Base-by-base conservation (phyloP, 2,329 filamentous ascomycete genomes). In the Arthrobotrys megalospora region DNA sequence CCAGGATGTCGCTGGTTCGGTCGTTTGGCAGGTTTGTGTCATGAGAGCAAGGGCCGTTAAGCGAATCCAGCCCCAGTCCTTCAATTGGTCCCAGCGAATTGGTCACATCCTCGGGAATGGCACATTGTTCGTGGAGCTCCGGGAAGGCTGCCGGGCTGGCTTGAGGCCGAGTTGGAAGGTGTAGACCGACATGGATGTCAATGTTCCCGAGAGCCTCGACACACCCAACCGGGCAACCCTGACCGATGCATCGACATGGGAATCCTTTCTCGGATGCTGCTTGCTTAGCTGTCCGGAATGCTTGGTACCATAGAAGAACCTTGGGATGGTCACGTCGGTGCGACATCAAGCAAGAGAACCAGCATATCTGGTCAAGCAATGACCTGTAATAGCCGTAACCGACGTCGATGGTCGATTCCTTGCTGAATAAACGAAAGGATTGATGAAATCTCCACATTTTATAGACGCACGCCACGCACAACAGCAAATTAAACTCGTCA, bases 11-110 rank as follows among this genome's bases (percentile, higher is more conserved):
- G 48, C 67, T 77, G 73, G 66, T 67, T 76, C 64, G 64, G 66
- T 67, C 41, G 21, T 77, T 64, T 78, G 67, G 75, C 75, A 72
- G 67, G 67, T 78, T 78, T 78, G 75, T 78, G 75, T 72, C 75
- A 78, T 78, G 50, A 50, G n/a, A 50, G 73, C 73, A 71, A 67
- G 75, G 75, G 52, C 62, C 58, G 41, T 47, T 78, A 78, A 78
- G 75, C 75, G 75, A 78, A 66, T 60, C 45, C 14, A 50, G 32
- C 75, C 67, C 67, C 75, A 62, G 63, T 43, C 47, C 65, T 38
- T 48, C 45, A 19, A 41, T 28, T 62, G 52, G 71, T 78, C 68
- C 75, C 75, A 47, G 67, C 67, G 53, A 53, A 68, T 48, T 71
- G 75, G 75, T 78, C 62, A 58, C 53, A 67, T 28, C 67, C 14